Base-by-base conservation (phyloP, 495 filamentous ascomycete genomes). In the Xylaria grammica region DNA sequence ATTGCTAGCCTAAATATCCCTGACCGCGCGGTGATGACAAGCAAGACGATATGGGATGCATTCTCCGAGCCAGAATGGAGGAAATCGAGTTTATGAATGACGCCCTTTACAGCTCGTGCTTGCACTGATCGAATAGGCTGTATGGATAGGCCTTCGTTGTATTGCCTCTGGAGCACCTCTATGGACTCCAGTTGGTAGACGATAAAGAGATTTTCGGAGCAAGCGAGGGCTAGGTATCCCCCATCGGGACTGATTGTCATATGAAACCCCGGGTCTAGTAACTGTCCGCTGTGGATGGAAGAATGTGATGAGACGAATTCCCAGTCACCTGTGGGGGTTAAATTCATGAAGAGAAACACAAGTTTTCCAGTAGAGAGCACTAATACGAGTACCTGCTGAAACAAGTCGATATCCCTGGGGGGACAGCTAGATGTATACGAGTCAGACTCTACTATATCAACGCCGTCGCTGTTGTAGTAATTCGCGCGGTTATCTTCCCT, bases 81-180 rank as follows among this genome's bases (percentile, higher is more conserved):
- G 65, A 98, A 99, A 32, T 94, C 90, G 79, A 97, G 89, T 67
- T 92, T 90, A 60, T 93, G 77, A 36, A 98, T 92, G 15, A 87
- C 81, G 1, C 94, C 93, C 24, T 87, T 83, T 13, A 93, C 77
- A 44, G 81, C 72, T 34, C 90, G 82, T 24, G 85, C 79, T 46
- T 82, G 81, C 68, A 88, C 83, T 22, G 75, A 69, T 64, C 71
- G 75, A 45, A 87, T 77, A 4, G 81, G 80, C 9, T 70, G 67
- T 0, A 87, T 63, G 20, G 77, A 65, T 32, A 60, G 61, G 6
- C 71, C 71, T 20, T 61, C 55, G 19, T 60, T 56, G 63, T 84
- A 76, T 57, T 80, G 74, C 24, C 66, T 61, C 59, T 75, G 73
- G 29, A 91, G 72, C 15, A 75, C 67, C 24, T 75, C 71, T 70